These are phyloP conservation scores for Carallia brachiata DNA, from an alignment of 345 rosid genomes.

Conservation along the genomic window DNA sequence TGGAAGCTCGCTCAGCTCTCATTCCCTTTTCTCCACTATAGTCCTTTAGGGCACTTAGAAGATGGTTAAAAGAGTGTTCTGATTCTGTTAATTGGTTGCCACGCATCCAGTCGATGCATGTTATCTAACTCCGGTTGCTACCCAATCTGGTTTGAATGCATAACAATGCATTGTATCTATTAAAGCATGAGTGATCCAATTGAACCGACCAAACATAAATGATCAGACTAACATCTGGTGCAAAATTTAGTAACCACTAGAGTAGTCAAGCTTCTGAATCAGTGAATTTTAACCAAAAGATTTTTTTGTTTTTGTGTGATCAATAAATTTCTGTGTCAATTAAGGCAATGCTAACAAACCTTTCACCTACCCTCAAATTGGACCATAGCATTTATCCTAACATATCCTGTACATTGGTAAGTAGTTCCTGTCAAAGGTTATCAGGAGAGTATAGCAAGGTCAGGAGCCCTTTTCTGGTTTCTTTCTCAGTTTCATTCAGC, in stretches of 20 bases:
- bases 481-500: neutral
- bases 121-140: no score
- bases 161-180: no score
- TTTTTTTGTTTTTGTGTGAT: neutral
- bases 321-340: neutral
- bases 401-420: constrained; percentile 37
- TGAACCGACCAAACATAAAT: neutral
- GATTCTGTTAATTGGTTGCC: no score
- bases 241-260: neutral
- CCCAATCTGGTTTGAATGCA: no score
- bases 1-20: no score
- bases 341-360: neutral
- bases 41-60: no score
- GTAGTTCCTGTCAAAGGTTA: constrained; percentile 29
- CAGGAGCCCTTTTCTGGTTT: constrained; percentile 3
- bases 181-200: no score
- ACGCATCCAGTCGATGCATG: no score
- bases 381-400: constrained; percentile 33
- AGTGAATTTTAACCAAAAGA: no score
- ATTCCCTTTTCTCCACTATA: no score
- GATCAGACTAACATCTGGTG: neutral
- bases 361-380: constrained; percentile 8
- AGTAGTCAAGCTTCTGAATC: no score
- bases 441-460: constrained; percentile 4
- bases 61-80: no score